These are phyloP conservation scores for Histomonas meleagridis DNA, from an alignment of 208 protist species.

Conservation along the genomic window DNA sequence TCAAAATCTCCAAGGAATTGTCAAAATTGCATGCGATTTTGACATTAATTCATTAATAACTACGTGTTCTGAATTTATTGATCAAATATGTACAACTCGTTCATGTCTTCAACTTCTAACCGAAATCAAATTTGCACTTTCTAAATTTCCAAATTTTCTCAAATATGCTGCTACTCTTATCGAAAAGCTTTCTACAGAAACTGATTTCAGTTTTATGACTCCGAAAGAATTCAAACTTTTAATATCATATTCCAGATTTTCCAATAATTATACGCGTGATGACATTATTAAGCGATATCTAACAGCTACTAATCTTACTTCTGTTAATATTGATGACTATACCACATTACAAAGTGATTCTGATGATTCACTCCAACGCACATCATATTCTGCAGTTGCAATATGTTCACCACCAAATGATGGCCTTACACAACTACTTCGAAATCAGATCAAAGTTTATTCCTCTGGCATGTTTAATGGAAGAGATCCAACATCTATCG, in stretches of 20 bases:
- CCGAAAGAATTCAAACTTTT: background rate
- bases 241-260: background rate
- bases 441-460: background rate
- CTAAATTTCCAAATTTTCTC: background rate
- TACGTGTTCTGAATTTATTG: background rate
- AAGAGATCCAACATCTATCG: background rate
- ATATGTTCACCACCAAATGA: background rate
- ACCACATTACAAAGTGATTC: too few relatives aligned
- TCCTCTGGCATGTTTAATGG: background rate
- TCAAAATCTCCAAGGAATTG: background rate
- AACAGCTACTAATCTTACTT: background rate
- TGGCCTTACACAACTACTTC: background rate
- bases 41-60: background rate
- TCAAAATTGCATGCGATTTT: background rate
- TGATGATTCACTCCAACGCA: background rate
- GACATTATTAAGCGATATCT: background rate
- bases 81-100: background rate
- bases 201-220: background rate
- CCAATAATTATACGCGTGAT: background rate
- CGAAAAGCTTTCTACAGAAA: background rate
- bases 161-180: background rate
- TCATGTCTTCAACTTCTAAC: background rate
- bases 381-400: background rate
- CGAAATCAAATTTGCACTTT: background rate
- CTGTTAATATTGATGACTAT: background rate